These are phyloP conservation scores for Epichloe hybrida DNA, from an alignment of 2,329 filamentous ascomycete species.

Conservation along the genomic window DNA sequence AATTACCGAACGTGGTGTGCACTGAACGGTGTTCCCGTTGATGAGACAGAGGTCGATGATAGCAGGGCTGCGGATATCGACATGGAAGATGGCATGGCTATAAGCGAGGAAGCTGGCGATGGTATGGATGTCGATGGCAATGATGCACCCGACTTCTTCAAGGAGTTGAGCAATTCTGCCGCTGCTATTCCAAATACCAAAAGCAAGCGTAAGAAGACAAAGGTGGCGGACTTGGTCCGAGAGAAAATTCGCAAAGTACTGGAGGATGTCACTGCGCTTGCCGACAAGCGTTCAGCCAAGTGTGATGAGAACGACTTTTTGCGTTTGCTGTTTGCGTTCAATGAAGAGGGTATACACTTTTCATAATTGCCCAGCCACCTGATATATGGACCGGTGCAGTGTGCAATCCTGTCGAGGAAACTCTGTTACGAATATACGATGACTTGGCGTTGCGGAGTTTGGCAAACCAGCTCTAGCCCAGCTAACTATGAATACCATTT, in stretches of 20 bases:
- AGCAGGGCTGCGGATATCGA: conserved; percentile 26
- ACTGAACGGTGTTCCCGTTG: conserved; percentile 66
- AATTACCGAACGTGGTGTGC: conserved; percentile 90
- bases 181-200: conserved; percentile 41
- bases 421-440: not conserved
- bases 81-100: conserved; percentile 19
- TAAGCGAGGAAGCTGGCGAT: conserved; percentile 19
- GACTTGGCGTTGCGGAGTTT: not conserved
- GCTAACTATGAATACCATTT: not conserved
- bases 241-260: conserved; percentile 79
- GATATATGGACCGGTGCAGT: not conserved
- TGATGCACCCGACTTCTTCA: conserved; percentile 74
- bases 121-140: conserved; percentile 48
- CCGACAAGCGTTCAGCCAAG: conserved; percentile 69
- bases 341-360: conserved; percentile 88
- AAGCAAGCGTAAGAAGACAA: conserved; percentile 63
- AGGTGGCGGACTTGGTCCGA: conserved; percentile 67
- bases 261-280: conserved; percentile 64
- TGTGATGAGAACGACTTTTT: conserved; percentile 92
- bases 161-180: conserved; percentile 39
- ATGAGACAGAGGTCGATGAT: conserved; percentile 46
- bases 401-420: no score
- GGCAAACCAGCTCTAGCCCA: not conserved
- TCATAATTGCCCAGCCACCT: conserved; percentile 30
- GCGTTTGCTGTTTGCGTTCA: conserved; percentile 67